Evolutionary conservation across 495 filamentous ascomycete genomes (phyloP), one percentile per base, ranked within the genome.

Genomic region (Tuber microsphaerosporum): DNA sequence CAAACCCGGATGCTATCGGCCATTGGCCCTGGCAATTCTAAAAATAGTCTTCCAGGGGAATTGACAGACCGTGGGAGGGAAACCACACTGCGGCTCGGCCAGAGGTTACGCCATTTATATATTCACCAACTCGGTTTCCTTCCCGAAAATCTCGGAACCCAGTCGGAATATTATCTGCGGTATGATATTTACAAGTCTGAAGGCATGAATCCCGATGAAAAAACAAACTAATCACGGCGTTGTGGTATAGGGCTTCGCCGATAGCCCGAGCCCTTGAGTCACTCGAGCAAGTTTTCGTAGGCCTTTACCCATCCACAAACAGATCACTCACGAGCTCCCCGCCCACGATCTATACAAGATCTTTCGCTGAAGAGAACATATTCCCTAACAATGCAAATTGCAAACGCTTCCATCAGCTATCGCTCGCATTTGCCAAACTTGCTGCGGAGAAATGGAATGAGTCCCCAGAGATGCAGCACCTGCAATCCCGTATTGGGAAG

Each of bases 341-440:
- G 41, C 71, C 73, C 31, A 73, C 75, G 41, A 82, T 82, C 34
- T 69, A 75, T 41, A 71, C 81, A n/a, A 77, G 81, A 17, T 87
- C 89, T 8, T 87, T 90, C 0, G 87, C 87, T 1, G 94, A 97
- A 73, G 95, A 99, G 85, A 97, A 94, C 0, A 85, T 99, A 0
- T 97, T 91, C 83, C 95, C 95, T 0, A 99, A 98, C 82, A 93
- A 97, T 74, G 85, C 87, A 71, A 92, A 90, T 83, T 99, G 95
- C 84, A 88, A 90, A 51, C 88, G 95, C 17, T 95, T 97, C 82
- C 89, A 89, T 41, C 92, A 94, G 72, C 87, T 99, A 12, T 88
- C 90, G 2, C 85, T 90, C 37, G 91, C 91, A 0, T 99, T 97
- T 83, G 94, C 94, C 2, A 88, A 94, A 72, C 87, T 92, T 9